Evolutionary conservation across 108 stramenopile species (phyloP).

Genomic region (Fragilaria radians): DNA sequence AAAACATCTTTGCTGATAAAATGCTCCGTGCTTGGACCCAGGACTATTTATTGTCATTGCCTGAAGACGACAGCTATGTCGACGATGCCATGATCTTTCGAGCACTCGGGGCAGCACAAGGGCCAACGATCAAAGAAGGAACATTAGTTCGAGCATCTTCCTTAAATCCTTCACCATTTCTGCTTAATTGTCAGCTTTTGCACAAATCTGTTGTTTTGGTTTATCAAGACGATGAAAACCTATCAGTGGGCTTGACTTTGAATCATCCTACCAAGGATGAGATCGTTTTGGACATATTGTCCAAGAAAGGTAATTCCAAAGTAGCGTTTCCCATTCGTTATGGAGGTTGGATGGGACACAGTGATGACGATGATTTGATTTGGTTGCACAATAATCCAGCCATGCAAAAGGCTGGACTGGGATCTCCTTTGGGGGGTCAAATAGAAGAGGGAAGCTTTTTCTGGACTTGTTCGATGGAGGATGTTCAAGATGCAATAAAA

Average conservation of each 20-base stretch:
- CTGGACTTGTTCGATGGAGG: conserved; percentile 30
- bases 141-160: conserved; percentile 14
- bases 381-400: conserved; percentile 37
- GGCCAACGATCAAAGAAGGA: conserved; percentile 4
- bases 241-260: conserved; percentile 40
- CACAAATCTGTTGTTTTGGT: conserved; percentile 54
- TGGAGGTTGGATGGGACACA: conserved; percentile 34
- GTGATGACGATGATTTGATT: conserved; percentile 7
- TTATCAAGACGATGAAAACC: conserved; percentile 42
- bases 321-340: conserved; percentile 36
- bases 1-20: no score
- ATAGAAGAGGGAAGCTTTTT: conserved; percentile 21
- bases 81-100: conserved; percentile 23
- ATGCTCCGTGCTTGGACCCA: no score
- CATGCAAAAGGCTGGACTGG: conserved; percentile 23
- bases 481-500: conserved; percentile 26
- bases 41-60: conserved; percentile 34
- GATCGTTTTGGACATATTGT: conserved; percentile 18
- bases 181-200: conserved; percentile 49
- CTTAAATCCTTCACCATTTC: conserved; percentile 17
- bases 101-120: conserved; percentile 13
- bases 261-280: conserved; percentile 37
- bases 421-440: conserved; percentile 22
- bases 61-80: conserved; percentile 46
- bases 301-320: conserved; percentile 3